Evolutionary conservation across 768 basidiomycete genomes (phyloP).

Genomic region (Agrocybe chaxingu): DNA sequence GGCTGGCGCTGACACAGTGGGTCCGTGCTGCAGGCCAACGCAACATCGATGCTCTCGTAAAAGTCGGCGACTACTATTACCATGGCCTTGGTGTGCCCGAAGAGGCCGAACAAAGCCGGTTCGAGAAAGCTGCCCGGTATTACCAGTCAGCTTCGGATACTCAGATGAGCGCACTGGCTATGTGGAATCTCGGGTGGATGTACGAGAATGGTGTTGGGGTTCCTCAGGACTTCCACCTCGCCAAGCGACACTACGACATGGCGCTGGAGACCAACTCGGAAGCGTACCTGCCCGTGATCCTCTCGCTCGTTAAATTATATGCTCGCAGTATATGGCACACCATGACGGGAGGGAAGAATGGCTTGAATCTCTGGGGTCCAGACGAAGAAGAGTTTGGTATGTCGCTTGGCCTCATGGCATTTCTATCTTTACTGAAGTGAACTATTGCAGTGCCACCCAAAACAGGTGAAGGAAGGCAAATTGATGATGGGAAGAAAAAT

Average conservation of each 20-base stretch:
- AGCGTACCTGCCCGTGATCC: constrained; percentile 81
- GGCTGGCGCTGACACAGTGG: constrained; percentile 89
- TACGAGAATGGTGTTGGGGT: constrained; percentile 96
- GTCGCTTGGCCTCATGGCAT: constrained; percentile 3
- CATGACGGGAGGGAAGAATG: constrained; percentile 65
- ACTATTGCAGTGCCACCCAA: constrained; percentile 10
- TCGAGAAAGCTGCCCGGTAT: constrained; percentile 90
- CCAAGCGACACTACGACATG: constrained; percentile 92
- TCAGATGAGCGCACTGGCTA: constrained; percentile 87
- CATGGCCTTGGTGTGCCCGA: constrained; percentile 82
- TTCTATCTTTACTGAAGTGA: constrained; percentile 3
- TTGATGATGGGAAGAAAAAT: constrained; percentile 34
- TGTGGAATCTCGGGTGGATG: constrained; percentile 99
- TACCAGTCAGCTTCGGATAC: constrained; percentile 95
- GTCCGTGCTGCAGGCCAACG: constrained; percentile 90
- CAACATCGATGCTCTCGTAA: constrained; percentile 95
- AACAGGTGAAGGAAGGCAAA: constrained; percentile 32
- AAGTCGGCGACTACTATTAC: constrained; percentile 98
- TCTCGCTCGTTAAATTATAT: constrained; percentile 83
- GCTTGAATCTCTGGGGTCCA: constrained; percentile 62
- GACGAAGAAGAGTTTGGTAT: constrained; percentile 48
- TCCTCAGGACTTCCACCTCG: constrained; percentile 93
- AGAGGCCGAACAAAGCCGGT: constrained; percentile 52
- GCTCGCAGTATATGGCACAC: constrained; percentile 82
- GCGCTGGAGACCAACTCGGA: constrained; percentile 86